These are phyloP conservation scores for Chaetoscypha palmicola DNA, from an alignment of 2,329 filamentous ascomycete species.

Conservation along the genomic window DNA sequence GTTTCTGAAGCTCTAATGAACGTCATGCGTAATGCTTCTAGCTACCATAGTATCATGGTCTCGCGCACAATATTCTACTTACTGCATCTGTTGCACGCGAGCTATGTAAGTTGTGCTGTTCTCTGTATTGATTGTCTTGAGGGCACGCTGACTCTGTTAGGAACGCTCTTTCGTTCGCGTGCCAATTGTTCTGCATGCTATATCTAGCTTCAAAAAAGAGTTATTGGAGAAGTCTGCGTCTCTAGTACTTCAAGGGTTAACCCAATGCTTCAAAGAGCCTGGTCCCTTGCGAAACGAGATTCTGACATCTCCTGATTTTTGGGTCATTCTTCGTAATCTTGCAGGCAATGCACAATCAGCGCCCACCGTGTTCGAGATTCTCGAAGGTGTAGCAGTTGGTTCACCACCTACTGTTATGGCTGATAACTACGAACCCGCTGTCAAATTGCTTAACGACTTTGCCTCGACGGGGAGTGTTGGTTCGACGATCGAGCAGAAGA, in stretches of 20 bases:
- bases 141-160: constrained; percentile 38
- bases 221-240: constrained; percentile 68
- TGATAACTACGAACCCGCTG: constrained; percentile 89
- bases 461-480: constrained; percentile 74
- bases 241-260: constrained; percentile 71
- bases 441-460: constrained; percentile 81
- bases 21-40: constrained; percentile 70
- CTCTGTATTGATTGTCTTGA: background rate
- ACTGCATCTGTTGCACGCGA: constrained; percentile 70
- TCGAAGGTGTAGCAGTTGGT: constrained; percentile 68
- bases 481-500: constrained; percentile 60
- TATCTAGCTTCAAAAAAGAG: constrained; percentile 79
- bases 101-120: constrained; percentile 60
- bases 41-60: constrained; percentile 75
- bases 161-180: constrained; percentile 87
- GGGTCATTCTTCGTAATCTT: constrained; percentile 77
- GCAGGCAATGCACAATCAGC: constrained; percentile 64
- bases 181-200: constrained; percentile 83
- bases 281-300: constrained; percentile 81
- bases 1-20: constrained; percentile 76
- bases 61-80: constrained; percentile 84
- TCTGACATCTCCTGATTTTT: constrained; percentile 95
- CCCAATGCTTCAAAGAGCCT: constrained; percentile 70
- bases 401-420: constrained; percentile 76
- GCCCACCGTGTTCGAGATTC: constrained; percentile 75